These are phyloP conservation scores for Fraxinus sp. DNA, from an alignment of 305 asterid species.

Conservation along the genomic window DNA sequence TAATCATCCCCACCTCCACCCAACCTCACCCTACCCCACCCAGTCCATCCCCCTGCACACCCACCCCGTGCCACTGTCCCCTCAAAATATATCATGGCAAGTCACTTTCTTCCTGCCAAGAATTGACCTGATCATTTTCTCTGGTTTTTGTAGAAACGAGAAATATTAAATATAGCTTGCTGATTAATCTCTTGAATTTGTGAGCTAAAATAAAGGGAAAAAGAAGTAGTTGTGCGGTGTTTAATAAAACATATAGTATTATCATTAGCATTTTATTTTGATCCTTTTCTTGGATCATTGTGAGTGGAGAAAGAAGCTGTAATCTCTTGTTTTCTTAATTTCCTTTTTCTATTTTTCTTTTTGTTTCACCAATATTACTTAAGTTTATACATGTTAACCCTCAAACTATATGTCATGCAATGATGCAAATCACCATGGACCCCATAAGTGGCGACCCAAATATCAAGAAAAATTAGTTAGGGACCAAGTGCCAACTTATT, in stretches of 20 bases:
- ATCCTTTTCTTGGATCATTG: background rate
- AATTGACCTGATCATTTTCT: background rate
- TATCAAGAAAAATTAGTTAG: background rate
- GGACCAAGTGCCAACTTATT: background rate
- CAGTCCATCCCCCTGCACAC: background rate
- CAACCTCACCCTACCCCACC: too few relatives aligned
- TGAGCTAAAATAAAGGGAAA: background rate
- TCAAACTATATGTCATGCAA: background rate
- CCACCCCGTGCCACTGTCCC: background rate
- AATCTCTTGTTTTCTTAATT: background rate
- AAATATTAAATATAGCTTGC: background rate
- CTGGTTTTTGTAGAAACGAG: background rate
- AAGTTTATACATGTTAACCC: background rate
- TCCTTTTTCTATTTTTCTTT: background rate
- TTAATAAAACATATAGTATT: background rate
- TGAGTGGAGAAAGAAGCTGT: background rate
- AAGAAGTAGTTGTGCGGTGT: background rate
- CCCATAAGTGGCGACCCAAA: background rate
- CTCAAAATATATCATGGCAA: background rate
- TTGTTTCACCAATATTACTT: background rate
- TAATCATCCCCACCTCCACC: background rate
- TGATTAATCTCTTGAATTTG: background rate
- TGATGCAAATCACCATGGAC: background rate
- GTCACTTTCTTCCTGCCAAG: background rate
- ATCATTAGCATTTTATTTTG: background rate